Conservation (phyloP, 805 yeast genomes). For the Sungouiozyma ichnusensis region DNA sequence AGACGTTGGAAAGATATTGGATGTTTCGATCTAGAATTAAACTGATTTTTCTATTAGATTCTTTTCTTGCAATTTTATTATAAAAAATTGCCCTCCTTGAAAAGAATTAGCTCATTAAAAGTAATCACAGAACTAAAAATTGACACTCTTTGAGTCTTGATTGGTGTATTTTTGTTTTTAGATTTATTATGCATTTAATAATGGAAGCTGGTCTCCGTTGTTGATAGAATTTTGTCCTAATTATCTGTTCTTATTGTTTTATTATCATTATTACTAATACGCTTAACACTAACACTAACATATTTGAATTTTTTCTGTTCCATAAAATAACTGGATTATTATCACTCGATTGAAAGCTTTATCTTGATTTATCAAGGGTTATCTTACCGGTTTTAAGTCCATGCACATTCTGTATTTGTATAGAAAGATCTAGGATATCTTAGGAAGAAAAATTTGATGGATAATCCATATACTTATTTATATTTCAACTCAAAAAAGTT, state of each 20-base stretch:
- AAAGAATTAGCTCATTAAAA: neutral
- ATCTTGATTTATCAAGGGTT: neutral
- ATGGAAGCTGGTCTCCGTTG: neutral
- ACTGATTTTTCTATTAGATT: neutral
- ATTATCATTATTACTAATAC: neutral
- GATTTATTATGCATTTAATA: neutral
- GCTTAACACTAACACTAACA: no score
- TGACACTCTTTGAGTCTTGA: neutral
- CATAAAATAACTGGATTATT: no score
- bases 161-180: neutral
- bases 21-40: conserved; percentile 39
- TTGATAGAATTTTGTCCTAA: neutral
- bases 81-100: no score
- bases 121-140: neutral
- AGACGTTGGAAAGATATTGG: conserved; percentile 79
- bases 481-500: neutral
- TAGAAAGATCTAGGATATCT: no score
- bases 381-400: neutral
- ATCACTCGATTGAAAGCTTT: neutral
- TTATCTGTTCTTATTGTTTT: neutral
- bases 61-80: neutral
- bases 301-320: no score
- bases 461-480: no score
- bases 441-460: no score
- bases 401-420: no score